These are phyloP conservation scores for Lyophyllum shimeji DNA, from an alignment of 768 basidiomycete species.

Conservation along the genomic window DNA sequence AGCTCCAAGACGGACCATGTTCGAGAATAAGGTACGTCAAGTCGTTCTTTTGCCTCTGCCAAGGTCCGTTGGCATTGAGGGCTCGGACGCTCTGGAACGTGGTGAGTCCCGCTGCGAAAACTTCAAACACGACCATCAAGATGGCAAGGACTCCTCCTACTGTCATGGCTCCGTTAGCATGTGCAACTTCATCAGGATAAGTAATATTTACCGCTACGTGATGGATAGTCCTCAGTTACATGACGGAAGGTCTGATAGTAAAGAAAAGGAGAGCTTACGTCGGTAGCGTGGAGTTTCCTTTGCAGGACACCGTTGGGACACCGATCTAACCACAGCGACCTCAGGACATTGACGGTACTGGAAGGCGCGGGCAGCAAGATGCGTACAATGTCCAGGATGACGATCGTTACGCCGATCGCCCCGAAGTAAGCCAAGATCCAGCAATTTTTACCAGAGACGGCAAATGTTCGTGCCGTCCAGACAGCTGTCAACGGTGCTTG, in stretches of 20 bases:
- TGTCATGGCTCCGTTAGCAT: not conserved
- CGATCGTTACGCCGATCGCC: slow-evolving; percentile 18
- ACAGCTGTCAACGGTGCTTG: slow-evolving; percentile 3
- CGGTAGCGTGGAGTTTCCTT: too few species aligned
- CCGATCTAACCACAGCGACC: too few species aligned
- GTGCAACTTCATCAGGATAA: not conserved
- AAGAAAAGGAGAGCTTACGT: too few species aligned
- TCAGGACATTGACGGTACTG: too few species aligned
- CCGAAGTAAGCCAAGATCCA: slow-evolving; percentile 21
- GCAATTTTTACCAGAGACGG: slow-evolving; percentile 21
- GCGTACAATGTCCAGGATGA: slow-evolving; percentile 24
- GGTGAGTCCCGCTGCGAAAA: slow-evolving; percentile 23
- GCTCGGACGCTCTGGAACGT: slow-evolving; percentile 23
- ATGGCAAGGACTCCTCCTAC: slow-evolving; percentile 16
- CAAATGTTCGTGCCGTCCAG: slow-evolving; percentile 22
- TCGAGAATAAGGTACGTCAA: not conserved
- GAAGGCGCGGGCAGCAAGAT: not conserved
- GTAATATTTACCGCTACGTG: too few species aligned
- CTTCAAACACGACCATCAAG: slow-evolving; percentile 27
- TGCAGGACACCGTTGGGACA: too few species aligned
- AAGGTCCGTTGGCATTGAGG: slow-evolving; percentile 17
- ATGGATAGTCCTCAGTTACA: too few species aligned
- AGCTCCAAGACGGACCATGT: not conserved
- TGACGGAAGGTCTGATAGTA: too few species aligned
- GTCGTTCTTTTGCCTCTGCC: slow-evolving; percentile 12